These are phyloP conservation scores for Phyllosticta capitalensis DNA, from an alignment of 2,329 filamentous ascomycete genomes.

Conservation along the genomic window DNA sequence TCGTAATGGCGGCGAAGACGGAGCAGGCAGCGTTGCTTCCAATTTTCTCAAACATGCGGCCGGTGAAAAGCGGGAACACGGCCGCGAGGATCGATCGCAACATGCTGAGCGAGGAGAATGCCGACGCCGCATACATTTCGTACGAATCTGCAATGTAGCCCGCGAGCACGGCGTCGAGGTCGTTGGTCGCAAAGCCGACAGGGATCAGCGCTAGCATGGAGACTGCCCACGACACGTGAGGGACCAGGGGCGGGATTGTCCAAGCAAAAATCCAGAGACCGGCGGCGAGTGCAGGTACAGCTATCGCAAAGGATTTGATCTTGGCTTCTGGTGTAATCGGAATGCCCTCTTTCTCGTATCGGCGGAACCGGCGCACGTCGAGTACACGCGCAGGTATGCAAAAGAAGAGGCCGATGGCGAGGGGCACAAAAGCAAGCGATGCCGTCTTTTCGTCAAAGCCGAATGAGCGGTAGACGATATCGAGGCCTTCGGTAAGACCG, in stretches of 20 bases:
- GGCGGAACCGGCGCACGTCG: conserved; percentile 1
- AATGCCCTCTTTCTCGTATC: neutral
- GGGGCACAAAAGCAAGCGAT: conserved; percentile 5
- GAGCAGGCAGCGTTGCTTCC: neutral
- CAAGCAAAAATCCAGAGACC: conserved; percentile 7
- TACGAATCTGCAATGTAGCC: conserved; percentile 11
- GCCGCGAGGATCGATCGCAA: conserved; percentile 4
- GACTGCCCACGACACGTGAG: neutral
- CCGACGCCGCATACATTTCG: conserved; percentile 6
- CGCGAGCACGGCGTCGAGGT: neutral
- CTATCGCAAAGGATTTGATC: conserved; percentile 1
- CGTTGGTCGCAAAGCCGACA: conserved; percentile 9
- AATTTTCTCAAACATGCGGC: conserved; percentile 2
- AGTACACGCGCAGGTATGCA: neutral
- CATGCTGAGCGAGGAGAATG: conserved; percentile 6
- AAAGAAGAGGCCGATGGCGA: conserved; percentile 5
- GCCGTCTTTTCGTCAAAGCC: neutral
- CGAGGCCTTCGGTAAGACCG: conserved; percentile 11
- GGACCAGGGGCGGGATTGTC: conserved; percentile 7
- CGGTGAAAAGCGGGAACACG: conserved; percentile 1
- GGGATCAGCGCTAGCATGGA: conserved; percentile 8
- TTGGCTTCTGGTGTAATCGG: conserved; percentile 3
- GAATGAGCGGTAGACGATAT: conserved; percentile 2
- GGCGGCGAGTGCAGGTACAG: conserved; percentile 4
- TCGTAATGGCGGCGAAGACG: conserved; percentile 5